These are phyloP conservation scores for Claviceps pazoutovae DNA, from an alignment of 2,329 filamentous ascomycete genomes.

Conservation along the genomic window DNA sequence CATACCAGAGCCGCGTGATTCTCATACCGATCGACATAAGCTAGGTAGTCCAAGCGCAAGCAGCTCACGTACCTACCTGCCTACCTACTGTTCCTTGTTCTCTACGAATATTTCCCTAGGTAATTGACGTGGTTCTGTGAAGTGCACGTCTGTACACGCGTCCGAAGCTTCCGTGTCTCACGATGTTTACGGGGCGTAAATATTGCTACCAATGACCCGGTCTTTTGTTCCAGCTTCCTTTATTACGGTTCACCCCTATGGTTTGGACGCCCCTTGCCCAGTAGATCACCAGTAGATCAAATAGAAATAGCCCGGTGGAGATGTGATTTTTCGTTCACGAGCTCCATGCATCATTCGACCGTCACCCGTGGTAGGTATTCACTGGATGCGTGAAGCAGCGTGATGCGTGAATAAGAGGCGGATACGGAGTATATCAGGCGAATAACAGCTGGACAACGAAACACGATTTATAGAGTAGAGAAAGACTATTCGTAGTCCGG, in stretches of 20 bases:
- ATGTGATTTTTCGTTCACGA: neutral
- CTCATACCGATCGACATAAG: neutral
- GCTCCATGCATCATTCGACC: neutral
- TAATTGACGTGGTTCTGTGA: no score
- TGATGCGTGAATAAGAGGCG: no score
- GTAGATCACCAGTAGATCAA: no score
- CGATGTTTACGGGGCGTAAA: neutral
- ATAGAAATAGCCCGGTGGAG: neutral
- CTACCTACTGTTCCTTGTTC: no score
- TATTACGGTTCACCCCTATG: neutral
- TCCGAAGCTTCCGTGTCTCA: neutral
- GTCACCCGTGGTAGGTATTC: neutral
- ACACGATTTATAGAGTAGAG: no score
- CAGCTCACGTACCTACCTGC: no score
- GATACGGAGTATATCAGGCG: no score
- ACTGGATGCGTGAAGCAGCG: no score
- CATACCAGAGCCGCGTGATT: conserved; percentile 2
- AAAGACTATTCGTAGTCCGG: no score
- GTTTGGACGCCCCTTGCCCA: no score
- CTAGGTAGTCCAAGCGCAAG: neutral
- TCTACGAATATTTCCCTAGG: no score
- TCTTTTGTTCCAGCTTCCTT: neutral
- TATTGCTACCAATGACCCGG: neutral
- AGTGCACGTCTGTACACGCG: neutral
- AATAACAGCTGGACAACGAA: no score